Percentiles rank a stretch among this genome's conserved stretches.
Conservation (phyloP, 129 eudicot genomes). For the Chrysanthemum lavandulifolium region DNA sequence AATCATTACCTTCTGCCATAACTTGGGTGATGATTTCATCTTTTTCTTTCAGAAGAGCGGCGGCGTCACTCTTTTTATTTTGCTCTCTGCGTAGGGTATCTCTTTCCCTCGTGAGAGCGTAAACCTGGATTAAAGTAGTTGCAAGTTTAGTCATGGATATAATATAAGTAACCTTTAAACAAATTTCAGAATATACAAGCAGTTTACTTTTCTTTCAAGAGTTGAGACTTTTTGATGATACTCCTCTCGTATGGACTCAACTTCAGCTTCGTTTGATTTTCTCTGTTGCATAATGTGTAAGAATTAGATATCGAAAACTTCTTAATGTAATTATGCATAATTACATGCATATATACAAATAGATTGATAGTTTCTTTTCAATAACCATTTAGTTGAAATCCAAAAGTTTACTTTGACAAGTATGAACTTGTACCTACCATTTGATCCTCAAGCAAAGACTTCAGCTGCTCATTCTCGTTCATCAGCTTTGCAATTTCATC, state of each 20-base stretch:
- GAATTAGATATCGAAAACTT: background rate
- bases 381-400: background rate
- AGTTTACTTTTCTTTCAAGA: slow-evolving; percentile 85
- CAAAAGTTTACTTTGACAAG: background rate
- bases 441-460: slow-evolving; percentile 70
- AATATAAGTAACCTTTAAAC: background rate
- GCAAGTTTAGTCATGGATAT: background rate
- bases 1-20: slow-evolving; percentile 86
- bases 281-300: slow-evolving; percentile 45
- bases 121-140: slow-evolving; percentile 45
- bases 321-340: slow-evolving; percentile 9
- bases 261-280: slow-evolving; percentile 89
- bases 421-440: slow-evolving; percentile 45
- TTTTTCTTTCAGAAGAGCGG: slow-evolving; percentile 94
- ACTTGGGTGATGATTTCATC: slow-evolving; percentile 97
- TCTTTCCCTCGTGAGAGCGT: slow-evolving; percentile 95
- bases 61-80: slow-evolving; percentile 86
- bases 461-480: slow-evolving; percentile 94
- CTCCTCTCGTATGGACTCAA: slow-evolving; percentile 85
- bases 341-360: slow-evolving; percentile 2
- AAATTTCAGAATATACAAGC: background rate
- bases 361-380: background rate
- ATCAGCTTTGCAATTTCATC: slow-evolving; percentile 88
- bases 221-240: slow-evolving; percentile 87
- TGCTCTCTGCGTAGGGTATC: slow-evolving; percentile 98